Evolutionary conservation across 768 basidiomycete species (phyloP), one percentile per base, ranked within the genome.

Genomic region (Pisolithus tinctorius): DNA sequence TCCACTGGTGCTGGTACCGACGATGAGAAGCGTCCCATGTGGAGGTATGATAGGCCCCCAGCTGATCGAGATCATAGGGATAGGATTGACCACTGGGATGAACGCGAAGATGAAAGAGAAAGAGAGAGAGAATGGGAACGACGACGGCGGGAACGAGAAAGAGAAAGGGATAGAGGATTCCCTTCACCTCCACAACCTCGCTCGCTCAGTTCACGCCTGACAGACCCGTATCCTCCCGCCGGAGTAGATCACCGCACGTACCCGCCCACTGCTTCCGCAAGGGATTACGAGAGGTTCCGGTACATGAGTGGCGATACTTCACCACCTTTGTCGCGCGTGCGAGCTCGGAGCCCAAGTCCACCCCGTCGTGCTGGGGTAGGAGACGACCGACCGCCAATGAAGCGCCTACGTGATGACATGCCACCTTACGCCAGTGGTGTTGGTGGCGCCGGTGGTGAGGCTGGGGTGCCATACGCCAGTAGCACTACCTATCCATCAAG

Each of bases 331-430:
- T 66, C 65, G n/a, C 71, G 76, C 4, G 69, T 76, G 20, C 70
- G 78, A n/a, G 69, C 56, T 10, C 69, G 76, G 39, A 79, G 77
- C 52, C 69, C 74, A 4, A 79, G 74, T 60, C 54, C 67, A 3
- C 62, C 70, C 30, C 61, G 53, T 6, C 63, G 75, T 13, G 59
- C 67, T 27, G 67, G 63, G 0, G 55, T 64, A 1, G 75, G 74
- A 23, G 77, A 75, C 41, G 23, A 64, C 23, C 68, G 77, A 23
- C 77, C 77, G 6, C 75, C 76, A 2, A 29, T 71, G 44, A 79
- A 79, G 49, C 67, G 78, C 34, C 39, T 66, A 1, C 69, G 77
- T 2, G 77, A 78, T n/a, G 77, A 79, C 29, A 55, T 41, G 3
- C 71, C 69, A 27, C 55, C 61, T 14, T 40, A 37, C 13, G 34